Base-by-base conservation (phyloP, 2,329 filamentous ascomycete genomes). In the Fusarium virguliforme region DNA sequence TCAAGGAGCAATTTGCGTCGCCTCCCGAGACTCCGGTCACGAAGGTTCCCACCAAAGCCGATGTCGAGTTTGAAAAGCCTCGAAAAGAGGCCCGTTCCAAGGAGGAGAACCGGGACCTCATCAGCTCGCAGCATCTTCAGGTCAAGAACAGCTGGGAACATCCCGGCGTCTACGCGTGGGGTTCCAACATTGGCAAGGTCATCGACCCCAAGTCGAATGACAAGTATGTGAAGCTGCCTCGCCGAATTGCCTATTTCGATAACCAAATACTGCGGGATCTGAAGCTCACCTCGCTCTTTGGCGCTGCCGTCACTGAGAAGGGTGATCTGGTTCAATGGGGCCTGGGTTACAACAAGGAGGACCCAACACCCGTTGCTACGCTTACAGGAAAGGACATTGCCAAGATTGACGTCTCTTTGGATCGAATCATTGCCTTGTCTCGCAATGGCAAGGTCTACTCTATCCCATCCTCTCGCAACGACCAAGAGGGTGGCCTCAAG, bases 281-380 rank as follows among this genome's bases (percentile, higher is more conserved):
- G 70, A 97, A 97, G 83, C 83, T 98, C 55, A 93, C 94, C 65
- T 87, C 89, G 60, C 89, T 89, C 41, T 95, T 97, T 78, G 96
- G 94, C 8, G 95, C 91, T 4, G 96, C 96, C 9, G 91, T 98
- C 41, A 92, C 91, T 5, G 95, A 98, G 79, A 90, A 91, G 68
- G 96, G 96, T 4, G 92, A 98, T 78, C 81, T 99, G 48, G 85
- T 98, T 12, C 95, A 98, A 82, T 99, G 96, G 96, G 96, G 96
- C 2, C 86, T 86, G 4, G 93, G 87, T 4, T 98, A 92, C 78
- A 92, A 91, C 7, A 85, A 88, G 61, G 85, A 89, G 5, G 84
- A 89, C 32, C 87, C 85, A 9, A 83, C 85, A 32, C 96, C 95
- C 0, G 86, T 86, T 1, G 84, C 86, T 54, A 98, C 95, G 1